Percentiles rank a stretch among this genome's conserved stretches.
phyloP scores from a whole-genome alignment of 1,284 basidiomycete species.

The Heterobasidion irregulare region DNA sequence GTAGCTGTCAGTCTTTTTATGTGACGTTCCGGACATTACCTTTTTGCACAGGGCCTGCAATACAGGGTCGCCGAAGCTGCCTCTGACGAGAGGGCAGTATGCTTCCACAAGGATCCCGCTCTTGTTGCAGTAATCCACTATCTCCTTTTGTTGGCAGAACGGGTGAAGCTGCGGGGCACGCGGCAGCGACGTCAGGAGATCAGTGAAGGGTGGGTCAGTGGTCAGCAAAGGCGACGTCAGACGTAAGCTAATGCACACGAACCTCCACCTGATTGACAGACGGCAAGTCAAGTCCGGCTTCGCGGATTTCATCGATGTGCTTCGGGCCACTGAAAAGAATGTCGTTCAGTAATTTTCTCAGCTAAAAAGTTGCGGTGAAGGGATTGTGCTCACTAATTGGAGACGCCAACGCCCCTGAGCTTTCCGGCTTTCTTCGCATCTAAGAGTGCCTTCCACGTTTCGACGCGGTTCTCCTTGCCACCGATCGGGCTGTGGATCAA shows the following conservation, averaged over 20 bases:
- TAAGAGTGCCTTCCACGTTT: conserved; percentile 32
- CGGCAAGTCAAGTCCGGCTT: conserved; percentile 31
- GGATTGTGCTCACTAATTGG: conserved; percentile 35
- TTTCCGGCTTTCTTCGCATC: conserved; percentile 37
- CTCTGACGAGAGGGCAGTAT: conserved; percentile 46
- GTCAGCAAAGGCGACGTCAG: not conserved
- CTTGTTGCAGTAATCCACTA: conserved; percentile 38
- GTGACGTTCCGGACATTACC: conserved; percentile 14
- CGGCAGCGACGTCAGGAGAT: not conserved
- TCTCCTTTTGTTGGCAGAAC: conserved; percentile 43
- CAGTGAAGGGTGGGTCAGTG: not conserved
- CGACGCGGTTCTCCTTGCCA: conserved; percentile 29
- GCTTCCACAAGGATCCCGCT: conserved; percentile 41
- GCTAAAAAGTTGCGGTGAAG: not conserved
- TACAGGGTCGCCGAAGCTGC: conserved; percentile 30
- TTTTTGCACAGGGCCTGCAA: conserved; percentile 35
- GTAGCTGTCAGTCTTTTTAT: not conserved
- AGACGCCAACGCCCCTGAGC: conserved; percentile 44
- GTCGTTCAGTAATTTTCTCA: not conserved
- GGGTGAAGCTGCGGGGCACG: conserved; percentile 32
- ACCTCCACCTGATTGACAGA: conserved; percentile 24
- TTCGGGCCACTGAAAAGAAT: conserved; percentile 26
- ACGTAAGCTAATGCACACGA: not conserved
- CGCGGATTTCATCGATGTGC: conserved; percentile 39
- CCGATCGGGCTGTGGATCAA: conserved; percentile 42